A percentile compares a stretch with the other conserved stretches of the same genome.
Conservation (phyloP, 2,329 filamentous ascomycete genomes). For the Aspergillus pseudoterreus region DNA sequence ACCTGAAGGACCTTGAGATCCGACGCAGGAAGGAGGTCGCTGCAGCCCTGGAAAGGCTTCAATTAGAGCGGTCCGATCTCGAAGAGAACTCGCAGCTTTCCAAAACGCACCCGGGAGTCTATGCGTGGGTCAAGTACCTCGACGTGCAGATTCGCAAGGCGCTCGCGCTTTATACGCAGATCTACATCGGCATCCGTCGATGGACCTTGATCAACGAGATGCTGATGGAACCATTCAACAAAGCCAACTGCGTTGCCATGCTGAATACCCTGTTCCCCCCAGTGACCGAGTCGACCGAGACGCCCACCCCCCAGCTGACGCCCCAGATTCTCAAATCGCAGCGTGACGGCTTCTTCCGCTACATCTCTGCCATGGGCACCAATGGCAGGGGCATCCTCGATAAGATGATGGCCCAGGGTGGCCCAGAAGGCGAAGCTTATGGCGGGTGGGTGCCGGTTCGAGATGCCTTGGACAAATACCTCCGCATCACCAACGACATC, state of each 20-base stretch:
- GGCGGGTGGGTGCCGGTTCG: slow-evolving; percentile 50
- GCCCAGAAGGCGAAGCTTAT: slow-evolving; percentile 48
- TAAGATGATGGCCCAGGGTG: slow-evolving; percentile 52
- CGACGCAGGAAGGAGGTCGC: slow-evolving; percentile 57
- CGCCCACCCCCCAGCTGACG: slow-evolving; percentile 52
- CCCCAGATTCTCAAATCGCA: slow-evolving; percentile 52
- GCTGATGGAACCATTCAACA: slow-evolving; percentile 59
- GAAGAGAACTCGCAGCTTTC: slow-evolving; percentile 48
- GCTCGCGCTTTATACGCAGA: slow-evolving; percentile 56
- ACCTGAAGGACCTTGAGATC: slow-evolving; percentile 61
- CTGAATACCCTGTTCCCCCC: slow-evolving; percentile 66
- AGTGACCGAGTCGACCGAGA: slow-evolving; percentile 39
- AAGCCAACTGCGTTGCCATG: slow-evolving; percentile 64
- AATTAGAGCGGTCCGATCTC: slow-evolving; percentile 48
- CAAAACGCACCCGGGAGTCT: slow-evolving; percentile 51
- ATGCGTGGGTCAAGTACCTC: slow-evolving; percentile 53
- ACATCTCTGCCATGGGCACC: slow-evolving; percentile 57
- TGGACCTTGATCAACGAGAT: slow-evolving; percentile 66
- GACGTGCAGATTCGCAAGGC: slow-evolving; percentile 50
- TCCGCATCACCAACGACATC: slow-evolving; percentile 56
- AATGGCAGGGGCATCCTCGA: slow-evolving; percentile 52
- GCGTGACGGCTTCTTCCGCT: slow-evolving; percentile 60
- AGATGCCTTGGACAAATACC: slow-evolving; percentile 55
- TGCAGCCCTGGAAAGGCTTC: slow-evolving; percentile 52
- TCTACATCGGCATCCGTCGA: slow-evolving; percentile 59